Conservation (phyloP, 768 basidiomycete species). For the Termitomyces sp. region DNA sequence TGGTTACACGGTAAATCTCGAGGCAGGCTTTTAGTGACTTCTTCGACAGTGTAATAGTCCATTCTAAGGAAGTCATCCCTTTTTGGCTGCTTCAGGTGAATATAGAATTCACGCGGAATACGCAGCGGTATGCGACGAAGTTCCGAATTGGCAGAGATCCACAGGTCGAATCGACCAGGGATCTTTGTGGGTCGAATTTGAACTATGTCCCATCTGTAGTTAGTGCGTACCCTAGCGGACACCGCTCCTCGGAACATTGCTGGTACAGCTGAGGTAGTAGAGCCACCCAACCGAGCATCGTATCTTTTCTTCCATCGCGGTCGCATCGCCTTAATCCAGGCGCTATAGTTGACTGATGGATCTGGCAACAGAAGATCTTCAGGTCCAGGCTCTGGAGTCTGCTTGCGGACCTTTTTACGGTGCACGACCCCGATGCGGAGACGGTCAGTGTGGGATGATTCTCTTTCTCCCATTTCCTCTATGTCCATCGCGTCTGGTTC, state of each 20-base stretch:
- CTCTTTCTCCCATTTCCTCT: slow-evolving; percentile 47
- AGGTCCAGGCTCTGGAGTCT: slow-evolving; percentile 37
- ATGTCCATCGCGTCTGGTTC: slow-evolving; percentile 45
- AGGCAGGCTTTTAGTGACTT: slow-evolving; percentile 75
- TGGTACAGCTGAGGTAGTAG: slow-evolving; percentile 45
- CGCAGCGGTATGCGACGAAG: slow-evolving; percentile 79
- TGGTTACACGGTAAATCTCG: slow-evolving; percentile 71
- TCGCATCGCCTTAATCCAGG: slow-evolving; percentile 74
- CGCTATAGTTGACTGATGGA: slow-evolving; percentile 59
- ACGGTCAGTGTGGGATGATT: slow-evolving; percentile 17
- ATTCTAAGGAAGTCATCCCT: slow-evolving; percentile 57
- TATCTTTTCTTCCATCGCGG: slow-evolving; percentile 69
- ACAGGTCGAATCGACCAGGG: slow-evolving; percentile 80
- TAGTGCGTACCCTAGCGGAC: slow-evolving; percentile 47
- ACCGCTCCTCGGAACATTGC: slow-evolving; percentile 59
- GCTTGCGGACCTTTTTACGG: slow-evolving; percentile 38
- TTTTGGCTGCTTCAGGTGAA: slow-evolving; percentile 76
- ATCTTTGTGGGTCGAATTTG: slow-evolving; percentile 78
- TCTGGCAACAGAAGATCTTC: slow-evolving; percentile 52
- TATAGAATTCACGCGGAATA: slow-evolving; percentile 88
- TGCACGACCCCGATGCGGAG: slow-evolving; percentile 51
- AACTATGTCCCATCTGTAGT: slow-evolving; percentile 85
- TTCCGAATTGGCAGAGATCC: slow-evolving; percentile 79
- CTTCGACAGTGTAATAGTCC: slow-evolving; percentile 65
- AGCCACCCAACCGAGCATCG: slow-evolving; percentile 39